Percentiles rank a stretch among this genome's conserved stretches.
These are phyloP conservation scores for Picocystis sp. DNA, from an alignment of 163 green algal species.

Conservation along the genomic window DNA sequence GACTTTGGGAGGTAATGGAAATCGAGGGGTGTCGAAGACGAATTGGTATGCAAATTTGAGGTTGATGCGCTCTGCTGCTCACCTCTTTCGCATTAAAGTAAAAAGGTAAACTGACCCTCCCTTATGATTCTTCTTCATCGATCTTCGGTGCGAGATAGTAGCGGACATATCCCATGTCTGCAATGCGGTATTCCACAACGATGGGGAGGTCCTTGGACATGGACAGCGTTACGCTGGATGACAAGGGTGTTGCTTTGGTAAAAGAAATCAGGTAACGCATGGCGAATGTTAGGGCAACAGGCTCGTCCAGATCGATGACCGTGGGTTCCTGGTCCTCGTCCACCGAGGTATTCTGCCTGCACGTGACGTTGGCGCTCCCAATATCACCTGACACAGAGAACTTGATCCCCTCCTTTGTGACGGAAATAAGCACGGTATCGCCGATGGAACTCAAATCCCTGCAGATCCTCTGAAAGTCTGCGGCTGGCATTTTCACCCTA, in stretches of 20 bases:
- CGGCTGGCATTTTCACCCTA: slow-evolving; percentile 64
- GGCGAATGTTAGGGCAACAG: slow-evolving; percentile 83
- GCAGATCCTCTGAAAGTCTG: slow-evolving; percentile 75
- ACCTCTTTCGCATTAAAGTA: too few relatives aligned
- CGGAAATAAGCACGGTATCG: slow-evolving; percentile 77
- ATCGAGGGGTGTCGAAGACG: too few relatives aligned
- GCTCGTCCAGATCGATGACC: slow-evolving; percentile 72
- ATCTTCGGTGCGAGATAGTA: slow-evolving; percentile 98
- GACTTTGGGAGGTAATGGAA: too few relatives aligned
- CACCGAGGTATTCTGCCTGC: slow-evolving; percentile 44
- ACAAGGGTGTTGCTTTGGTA: slow-evolving; percentile 64
- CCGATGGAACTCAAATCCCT: slow-evolving; percentile 82
- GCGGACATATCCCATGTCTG: slow-evolving; percentile 55
- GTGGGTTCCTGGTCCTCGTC: slow-evolving; percentile 32
- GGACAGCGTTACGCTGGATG: slow-evolving; percentile 39
- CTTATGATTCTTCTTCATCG: slow-evolving; percentile 33
- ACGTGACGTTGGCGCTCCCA: slow-evolving; percentile 86
- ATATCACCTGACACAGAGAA: slow-evolving; percentile 91
- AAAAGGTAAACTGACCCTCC: too few relatives aligned
- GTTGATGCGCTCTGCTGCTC: too few relatives aligned
- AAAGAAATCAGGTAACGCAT: slow-evolving; percentile 92
- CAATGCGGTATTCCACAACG: slow-evolving; percentile 82
- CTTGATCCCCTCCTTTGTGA: slow-evolving; percentile 93
- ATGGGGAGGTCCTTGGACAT: slow-evolving; percentile 84
- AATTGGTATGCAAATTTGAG: too few relatives aligned